Evolutionary conservation across 2,329 filamentous ascomycete species (phyloP), one percentile per base, ranked within the genome.

Genomic region (Claviceps sorghi): DNA sequence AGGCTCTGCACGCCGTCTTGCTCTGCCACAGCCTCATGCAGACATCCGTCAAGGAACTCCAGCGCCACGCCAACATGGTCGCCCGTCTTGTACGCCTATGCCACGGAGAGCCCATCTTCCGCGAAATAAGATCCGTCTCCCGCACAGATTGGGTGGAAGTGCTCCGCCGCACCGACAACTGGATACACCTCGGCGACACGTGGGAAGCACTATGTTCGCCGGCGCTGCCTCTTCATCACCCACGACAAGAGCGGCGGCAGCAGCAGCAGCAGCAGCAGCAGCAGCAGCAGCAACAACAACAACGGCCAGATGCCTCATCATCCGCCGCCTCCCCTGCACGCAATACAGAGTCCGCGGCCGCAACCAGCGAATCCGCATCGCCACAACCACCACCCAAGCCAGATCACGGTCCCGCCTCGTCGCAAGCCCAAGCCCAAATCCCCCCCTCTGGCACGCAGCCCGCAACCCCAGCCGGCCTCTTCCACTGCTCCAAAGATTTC

Each of bases 111-210:
- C 88, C 88, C 0, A 78, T 91, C 48, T 91, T 94, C 62, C 81
- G 89, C 57, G 75, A 82, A 0, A 81, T 83, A 26, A 75, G 84
- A 49, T 84, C 80, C 3, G 82, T 85, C 1, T 82, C 85, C 2
- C 80, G 86, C 50, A 78, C 83, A 3, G 88, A 94, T 66, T 94
- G 87, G 87, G 79, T 84, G 48, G 85, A 91, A 65, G 74, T 91
- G 0, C 65, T 93, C 10, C 77, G 82, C 0, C 77, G 79, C 32
- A 75, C 77, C 0, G 74, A 79, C 2, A 51, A 87, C 61, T 88
- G 83, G 83, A 74, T 91, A 50, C 74, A 77, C 7, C 73, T 93
- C 9, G 64, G 67, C 2, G 68, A 75, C 3, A 73, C 74, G 1
- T 93, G 87, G 88, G 85, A 90, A 56, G 71, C 69, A 2, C 75